Evolutionary conservation across 164 flowering plant species (phyloP).

Genomic region (Piper betle): DNA sequence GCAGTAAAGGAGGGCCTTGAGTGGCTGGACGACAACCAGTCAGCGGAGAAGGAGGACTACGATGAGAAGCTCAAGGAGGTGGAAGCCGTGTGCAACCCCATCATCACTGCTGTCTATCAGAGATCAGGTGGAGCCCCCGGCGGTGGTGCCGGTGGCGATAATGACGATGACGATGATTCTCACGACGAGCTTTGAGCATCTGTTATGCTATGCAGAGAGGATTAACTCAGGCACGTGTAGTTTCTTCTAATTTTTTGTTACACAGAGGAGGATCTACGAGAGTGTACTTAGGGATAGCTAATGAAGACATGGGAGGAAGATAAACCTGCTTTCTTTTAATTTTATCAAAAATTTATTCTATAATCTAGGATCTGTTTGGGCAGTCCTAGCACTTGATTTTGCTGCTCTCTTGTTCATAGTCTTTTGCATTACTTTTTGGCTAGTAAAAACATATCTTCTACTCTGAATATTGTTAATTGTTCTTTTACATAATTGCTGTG

Average conservation of each 20-base stretch:
- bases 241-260: background rate
- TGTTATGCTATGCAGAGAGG: background rate
- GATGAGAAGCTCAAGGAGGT: constrained; percentile 85
- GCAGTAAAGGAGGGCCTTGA: constrained; percentile 71
- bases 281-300: background rate
- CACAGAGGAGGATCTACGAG: background rate
- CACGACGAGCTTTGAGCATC: constrained; percentile 58
- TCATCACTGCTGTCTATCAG: constrained; percentile 68
- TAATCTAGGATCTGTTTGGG: too few species aligned
- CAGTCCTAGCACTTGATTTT: too few species aligned
- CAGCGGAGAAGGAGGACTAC: constrained; percentile 69
- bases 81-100: constrained; percentile 80
- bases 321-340: too few species aligned
- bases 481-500: too few species aligned
- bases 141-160: constrained; percentile 26
- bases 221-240: background rate
- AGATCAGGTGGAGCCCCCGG: constrained; percentile 74
- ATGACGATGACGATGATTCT: constrained; percentile 46
- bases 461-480: too few species aligned
- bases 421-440: too few species aligned
- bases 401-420: too few species aligned
- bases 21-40: constrained; percentile 81
- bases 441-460: too few species aligned
- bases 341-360: too few species aligned
- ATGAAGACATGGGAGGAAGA: too few species aligned